Evolutionary conservation across 2,329 filamentous ascomycete species (phyloP), one percentile per base, ranked within the genome.

Genomic region (Penicillium sp.): DNA sequence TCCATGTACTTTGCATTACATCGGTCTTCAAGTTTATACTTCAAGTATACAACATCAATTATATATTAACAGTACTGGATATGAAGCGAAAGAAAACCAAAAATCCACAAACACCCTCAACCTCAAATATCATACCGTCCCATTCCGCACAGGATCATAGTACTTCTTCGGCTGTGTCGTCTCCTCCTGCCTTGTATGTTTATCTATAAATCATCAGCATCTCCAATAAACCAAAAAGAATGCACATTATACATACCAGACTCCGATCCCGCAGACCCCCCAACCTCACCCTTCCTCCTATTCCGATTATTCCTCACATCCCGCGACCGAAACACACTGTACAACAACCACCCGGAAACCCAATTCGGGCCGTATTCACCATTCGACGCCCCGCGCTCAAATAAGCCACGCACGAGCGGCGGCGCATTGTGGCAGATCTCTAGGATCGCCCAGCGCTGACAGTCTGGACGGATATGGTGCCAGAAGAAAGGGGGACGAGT

Each of bases 241-340:
- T 3, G 3, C 22, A 22, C 22, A 22, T 22, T 22, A 22, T 42
- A 49, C 47, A 57, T 51, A 57, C 52, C 58, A 57, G 50, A 53
- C 49, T 59, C 63, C 6, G 51, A 60, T 22, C 53, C 58, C 16
- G 50, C 62, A 45, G 46, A 38, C 8, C 19, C 16, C 4, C 55
- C 55, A 36, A 63, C 65, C 50, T 75, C 70, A 16, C 69, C 71
- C 61, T 70, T 71, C 46, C 74, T 66, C 56, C 75, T 70, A 64
- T 76, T 77, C 25, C 76, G 73, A 66, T 78, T 77, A 63, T 78
- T 78, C 47, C 76, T 69, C 53, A 76, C 72, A 67, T 78, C 76
- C 50, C 76, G 65, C 19, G 75, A 77, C n/a, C 76, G 73, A 64
- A 78, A 78, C 28, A 78, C 76, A 57, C 75, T 78, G 62, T 78